Evolutionary conservation across 495 filamentous ascomycete species (phyloP).

Genomic region (Aspergillus leporis): DNA sequence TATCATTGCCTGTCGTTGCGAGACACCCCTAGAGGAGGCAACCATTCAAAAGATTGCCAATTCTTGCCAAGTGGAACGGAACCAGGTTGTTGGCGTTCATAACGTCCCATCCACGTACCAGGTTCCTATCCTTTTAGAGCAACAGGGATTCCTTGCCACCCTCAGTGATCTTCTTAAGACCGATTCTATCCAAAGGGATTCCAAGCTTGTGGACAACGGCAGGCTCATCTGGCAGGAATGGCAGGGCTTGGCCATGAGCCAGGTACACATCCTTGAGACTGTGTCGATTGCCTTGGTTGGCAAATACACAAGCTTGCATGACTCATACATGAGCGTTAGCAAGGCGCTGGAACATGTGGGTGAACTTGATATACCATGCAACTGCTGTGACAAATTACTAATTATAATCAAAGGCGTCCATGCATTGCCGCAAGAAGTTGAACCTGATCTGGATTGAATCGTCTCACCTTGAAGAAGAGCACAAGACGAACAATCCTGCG

Average conservation of each 20-base stretch:
- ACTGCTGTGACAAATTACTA: background rate
- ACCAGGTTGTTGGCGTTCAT: conserved; percentile 83
- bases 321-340: conserved; percentile 78
- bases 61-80: conserved; percentile 76
- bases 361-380: background rate
- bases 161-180: conserved; percentile 60
- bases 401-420: conserved; percentile 53
- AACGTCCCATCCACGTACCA: conserved; percentile 88
- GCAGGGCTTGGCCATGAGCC: conserved; percentile 63
- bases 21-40: conserved; percentile 63
- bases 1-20: conserved; percentile 91
- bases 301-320: conserved; percentile 82
- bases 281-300: conserved; percentile 88
- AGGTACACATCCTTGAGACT: conserved; percentile 60
- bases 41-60: conserved; percentile 87
- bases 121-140: conserved; percentile 83
- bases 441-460: conserved; percentile 83
- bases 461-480: conserved; percentile 71
- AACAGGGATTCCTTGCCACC: conserved; percentile 68
- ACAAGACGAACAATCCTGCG: conserved; percentile 57
- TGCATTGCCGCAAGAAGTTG: conserved; percentile 80
- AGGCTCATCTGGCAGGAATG: conserved; percentile 70
- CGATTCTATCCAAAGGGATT: conserved; percentile 33
- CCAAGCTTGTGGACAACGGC: conserved; percentile 57
- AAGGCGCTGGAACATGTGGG: conserved; percentile 78